phyloP scores from a whole-genome alignment of 306 rosid genomes.

The Betula pendula region DNA sequence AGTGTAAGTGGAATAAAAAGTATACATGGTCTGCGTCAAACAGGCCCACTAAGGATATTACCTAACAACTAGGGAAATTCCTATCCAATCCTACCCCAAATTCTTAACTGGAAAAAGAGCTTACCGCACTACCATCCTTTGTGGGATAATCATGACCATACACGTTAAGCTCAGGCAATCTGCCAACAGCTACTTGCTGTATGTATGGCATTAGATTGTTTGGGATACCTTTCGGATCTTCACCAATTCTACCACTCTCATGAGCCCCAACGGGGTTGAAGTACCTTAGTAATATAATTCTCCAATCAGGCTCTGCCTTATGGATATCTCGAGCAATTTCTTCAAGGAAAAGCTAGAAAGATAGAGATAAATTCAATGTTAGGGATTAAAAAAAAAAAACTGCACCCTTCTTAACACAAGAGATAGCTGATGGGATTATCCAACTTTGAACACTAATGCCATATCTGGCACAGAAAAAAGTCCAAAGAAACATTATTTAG shows the following conservation, averaged over 20 bases:
- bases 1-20: not conserved
- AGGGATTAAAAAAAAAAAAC: conserved; percentile 15
- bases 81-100: not conserved
- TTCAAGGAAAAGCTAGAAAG: conserved; percentile 74
- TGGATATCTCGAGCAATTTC: conserved; percentile 85
- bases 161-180: conserved; percentile 84
- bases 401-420: conserved; percentile 16
- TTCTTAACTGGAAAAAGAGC: conserved; percentile 21
- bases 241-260: conserved; percentile 91
- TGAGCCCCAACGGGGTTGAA: conserved; percentile 98
- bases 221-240: conserved; percentile 95
- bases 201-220: conserved; percentile 96
- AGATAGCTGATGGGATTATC: not conserved
- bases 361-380: conserved; percentile 1
- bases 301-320: conserved; percentile 85
- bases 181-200: conserved; percentile 93
- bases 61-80: not conserved
- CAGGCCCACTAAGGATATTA: not conserved
- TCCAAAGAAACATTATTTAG: not conserved
- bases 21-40: not conserved
- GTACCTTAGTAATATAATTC: conserved; percentile 75
- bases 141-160: conserved; percentile 89
- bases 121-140: conserved; percentile 81
- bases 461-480: not conserved
- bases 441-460: not conserved